A percentile compares a stretch with the other conserved stretches of the same genome.
Evolutionary conservation across 2,329 filamentous ascomycete species (phyloP).

Genomic region (Exophiala lecanii-corni): DNA sequence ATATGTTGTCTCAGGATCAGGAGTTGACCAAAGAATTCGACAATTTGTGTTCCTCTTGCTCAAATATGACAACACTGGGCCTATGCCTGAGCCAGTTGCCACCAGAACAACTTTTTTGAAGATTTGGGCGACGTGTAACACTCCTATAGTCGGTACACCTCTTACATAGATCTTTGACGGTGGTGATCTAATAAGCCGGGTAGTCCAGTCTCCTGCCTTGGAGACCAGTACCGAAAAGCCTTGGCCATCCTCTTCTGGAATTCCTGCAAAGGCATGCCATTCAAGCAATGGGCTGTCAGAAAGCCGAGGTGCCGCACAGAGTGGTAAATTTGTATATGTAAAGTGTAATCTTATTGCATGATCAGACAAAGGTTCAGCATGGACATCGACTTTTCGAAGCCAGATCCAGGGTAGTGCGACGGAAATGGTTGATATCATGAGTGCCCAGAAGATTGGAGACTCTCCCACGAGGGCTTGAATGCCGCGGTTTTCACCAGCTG

Average conservation of each 20-base stretch:
- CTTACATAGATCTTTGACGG: constrained; percentile 63
- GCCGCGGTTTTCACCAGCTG: constrained; percentile 17
- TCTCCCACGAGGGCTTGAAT: constrained; percentile 30
- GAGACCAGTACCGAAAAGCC: constrained; percentile 67
- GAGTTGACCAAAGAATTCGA: constrained; percentile 66
- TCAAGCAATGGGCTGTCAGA: constrained; percentile 61
- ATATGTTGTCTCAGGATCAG: constrained; percentile 59
- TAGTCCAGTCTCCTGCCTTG: constrained; percentile 72
- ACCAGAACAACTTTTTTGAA: constrained; percentile 64
- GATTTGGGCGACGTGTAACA: constrained; percentile 62
- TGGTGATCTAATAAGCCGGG: constrained; percentile 56
- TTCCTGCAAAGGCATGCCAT: constrained; percentile 73
- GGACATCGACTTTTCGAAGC: constrained; percentile 63
- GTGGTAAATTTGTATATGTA: constrained; percentile 55
- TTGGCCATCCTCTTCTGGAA: constrained; percentile 53
- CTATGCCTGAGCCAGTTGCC: constrained; percentile 69
- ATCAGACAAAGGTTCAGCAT: constrained; percentile 62
- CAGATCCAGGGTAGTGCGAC: constrained; percentile 69
- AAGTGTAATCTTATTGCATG: constrained; percentile 71
- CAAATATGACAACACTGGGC: constrained; percentile 61
- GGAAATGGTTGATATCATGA: constrained; percentile 59
- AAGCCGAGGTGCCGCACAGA: constrained; percentile 56
- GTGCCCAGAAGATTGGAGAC: constrained; percentile 63
- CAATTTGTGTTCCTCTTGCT: constrained; percentile 41
- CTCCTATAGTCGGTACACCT: constrained; percentile 62